Conservation (phyloP, 441 rosid genomes). For the Populus hybrid region DNA sequence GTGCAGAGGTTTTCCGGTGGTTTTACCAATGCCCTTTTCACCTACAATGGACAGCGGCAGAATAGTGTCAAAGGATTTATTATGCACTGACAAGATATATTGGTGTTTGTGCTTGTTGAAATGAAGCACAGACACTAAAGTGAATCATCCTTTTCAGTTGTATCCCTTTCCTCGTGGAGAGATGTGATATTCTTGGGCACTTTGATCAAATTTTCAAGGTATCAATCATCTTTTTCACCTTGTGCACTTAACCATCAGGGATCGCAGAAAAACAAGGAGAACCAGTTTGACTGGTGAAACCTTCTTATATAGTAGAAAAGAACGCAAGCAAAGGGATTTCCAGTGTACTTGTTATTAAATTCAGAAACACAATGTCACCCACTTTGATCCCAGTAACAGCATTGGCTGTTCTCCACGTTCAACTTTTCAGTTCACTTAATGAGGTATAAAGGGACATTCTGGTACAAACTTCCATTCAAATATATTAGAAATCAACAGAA, state of each 20-base stretch:
- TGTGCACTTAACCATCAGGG: not conserved
- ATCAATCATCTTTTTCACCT: not conserved
- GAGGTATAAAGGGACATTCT: not conserved
- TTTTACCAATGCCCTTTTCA: conserved; percentile 79
- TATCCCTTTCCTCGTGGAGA: not conserved
- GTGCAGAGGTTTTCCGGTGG: conserved; percentile 82
- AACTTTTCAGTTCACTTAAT: not conserved
- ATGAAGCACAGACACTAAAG: not conserved
- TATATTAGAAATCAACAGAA: not conserved
- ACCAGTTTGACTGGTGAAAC: not conserved
- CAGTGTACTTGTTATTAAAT: not conserved
- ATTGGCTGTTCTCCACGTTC: not conserved
- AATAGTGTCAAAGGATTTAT: conserved; percentile 2
- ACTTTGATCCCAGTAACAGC: not conserved
- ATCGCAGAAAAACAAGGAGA: not conserved
- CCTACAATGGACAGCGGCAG: conserved; percentile 40
- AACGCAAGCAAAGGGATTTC: not conserved
- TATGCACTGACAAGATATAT: not conserved
- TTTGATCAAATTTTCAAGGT: not conserved
- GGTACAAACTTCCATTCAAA: not conserved
- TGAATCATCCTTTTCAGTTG: not conserved
- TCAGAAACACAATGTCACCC: not conserved
- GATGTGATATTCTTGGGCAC: not conserved
- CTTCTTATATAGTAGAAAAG: not conserved
- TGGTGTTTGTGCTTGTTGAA: not conserved